Evolutionary conservation across 2,329 filamentous ascomycete genomes (phyloP).

Genomic region (Aspergillus sp.): DNA sequence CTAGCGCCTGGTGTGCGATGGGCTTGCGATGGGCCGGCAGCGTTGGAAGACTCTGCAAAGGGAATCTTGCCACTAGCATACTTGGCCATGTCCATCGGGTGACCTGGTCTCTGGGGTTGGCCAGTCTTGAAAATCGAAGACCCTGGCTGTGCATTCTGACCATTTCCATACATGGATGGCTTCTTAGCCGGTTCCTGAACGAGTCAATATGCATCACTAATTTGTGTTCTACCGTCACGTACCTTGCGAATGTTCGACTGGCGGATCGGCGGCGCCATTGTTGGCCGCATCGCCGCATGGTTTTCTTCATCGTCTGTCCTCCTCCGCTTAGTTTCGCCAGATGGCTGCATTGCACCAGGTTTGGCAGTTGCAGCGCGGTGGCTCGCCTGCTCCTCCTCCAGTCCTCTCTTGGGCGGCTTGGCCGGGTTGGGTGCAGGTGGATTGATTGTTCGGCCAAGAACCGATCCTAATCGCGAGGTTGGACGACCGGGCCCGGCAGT

Average conservation of each 20-base stretch:
- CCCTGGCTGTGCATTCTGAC: slow-evolving; percentile 33
- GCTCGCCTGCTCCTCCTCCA: slow-evolving; percentile 59
- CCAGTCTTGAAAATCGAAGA: slow-evolving; percentile 42
- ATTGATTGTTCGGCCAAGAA: slow-evolving; percentile 58
- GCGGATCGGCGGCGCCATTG: slow-evolving; percentile 82
- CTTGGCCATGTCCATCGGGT: slow-evolving; percentile 82
- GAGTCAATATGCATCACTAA: neutral
- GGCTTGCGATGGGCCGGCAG: slow-evolving; percentile 43
- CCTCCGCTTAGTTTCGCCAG: slow-evolving; percentile 74
- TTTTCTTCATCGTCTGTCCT: slow-evolving; percentile 73
- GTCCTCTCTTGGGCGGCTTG: slow-evolving; percentile 70
- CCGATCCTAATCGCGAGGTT: slow-evolving; percentile 46
- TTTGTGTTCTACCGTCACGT: neutral
- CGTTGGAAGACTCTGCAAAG: slow-evolving; percentile 71
- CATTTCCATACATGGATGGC: slow-evolving; percentile 40
- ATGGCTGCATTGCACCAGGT: slow-evolving; percentile 56
- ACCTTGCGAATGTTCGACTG: slow-evolving; percentile 70
- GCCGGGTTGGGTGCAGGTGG: slow-evolving; percentile 66
- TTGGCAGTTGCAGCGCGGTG: slow-evolving; percentile 42
- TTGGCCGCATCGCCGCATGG: slow-evolving; percentile 58
- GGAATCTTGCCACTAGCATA: slow-evolving; percentile 86
- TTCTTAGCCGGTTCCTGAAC: slow-evolving; percentile 39
- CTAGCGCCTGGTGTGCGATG: slow-evolving; percentile 68
- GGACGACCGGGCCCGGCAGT: slow-evolving; percentile 49
- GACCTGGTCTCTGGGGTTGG: slow-evolving; percentile 60